A percentile compares a stretch with the other conserved stretches of the same genome.
Evolutionary conservation across 2,329 filamentous ascomycete species (phyloP).

Genomic region (Sclerotinia sclerotiorum): DNA sequence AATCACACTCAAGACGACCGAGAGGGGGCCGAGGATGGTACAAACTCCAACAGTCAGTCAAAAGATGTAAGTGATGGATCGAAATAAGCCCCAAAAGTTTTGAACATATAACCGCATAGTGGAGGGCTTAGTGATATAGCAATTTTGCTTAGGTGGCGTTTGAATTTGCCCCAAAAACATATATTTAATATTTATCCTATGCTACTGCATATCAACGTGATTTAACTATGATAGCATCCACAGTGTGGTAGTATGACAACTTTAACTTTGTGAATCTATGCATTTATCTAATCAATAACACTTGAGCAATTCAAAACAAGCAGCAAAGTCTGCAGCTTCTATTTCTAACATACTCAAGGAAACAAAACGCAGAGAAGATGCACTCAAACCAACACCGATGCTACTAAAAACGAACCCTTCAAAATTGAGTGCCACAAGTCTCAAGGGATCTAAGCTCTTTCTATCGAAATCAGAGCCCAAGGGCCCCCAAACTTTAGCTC

Average conservation of each 20-base stretch:
- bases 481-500: background rate
- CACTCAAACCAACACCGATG: constrained; percentile 44
- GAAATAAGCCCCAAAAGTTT: constrained; percentile 17
- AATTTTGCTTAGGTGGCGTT: constrained; percentile 26
- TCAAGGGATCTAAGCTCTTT: background rate
- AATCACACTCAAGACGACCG: constrained; percentile 24
- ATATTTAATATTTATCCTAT: background rate
- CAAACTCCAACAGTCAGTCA: constrained; percentile 5
- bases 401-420: constrained; percentile 18
- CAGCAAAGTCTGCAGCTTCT: too few species aligned
- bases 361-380: constrained; percentile 43
- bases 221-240: constrained; percentile 2
- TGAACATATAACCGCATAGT: background rate
- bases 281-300: background rate
- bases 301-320: background rate
- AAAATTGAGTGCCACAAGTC: background rate
- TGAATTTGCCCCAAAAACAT: background rate
- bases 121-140: constrained; percentile 9
- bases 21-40: background rate
- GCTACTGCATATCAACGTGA: background rate
- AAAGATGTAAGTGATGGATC: constrained; percentile 34
- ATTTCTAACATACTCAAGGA: constrained; percentile 19
- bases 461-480: background rate
- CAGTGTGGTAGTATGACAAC: constrained; percentile 17
- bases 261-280: background rate